phyloP scores from a whole-genome alignment of 1,284 basidiomycete genomes.

The Fistulina hepatica region DNA sequence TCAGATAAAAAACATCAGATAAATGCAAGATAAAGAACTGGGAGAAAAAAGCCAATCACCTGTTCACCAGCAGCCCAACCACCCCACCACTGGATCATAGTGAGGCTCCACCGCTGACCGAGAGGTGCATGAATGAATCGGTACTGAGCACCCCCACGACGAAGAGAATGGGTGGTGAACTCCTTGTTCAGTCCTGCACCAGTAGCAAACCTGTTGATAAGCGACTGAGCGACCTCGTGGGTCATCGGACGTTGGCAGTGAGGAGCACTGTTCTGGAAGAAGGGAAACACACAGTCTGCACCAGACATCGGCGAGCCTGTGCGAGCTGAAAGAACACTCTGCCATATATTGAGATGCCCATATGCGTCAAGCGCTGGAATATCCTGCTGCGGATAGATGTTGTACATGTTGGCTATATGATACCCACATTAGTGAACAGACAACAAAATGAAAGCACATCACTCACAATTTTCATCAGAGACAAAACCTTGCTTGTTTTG shows the following conservation, averaged over 20 bases:
- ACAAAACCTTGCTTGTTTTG: constrained; percentile 19
- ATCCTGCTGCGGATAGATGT: constrained; percentile 21
- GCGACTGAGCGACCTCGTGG: constrained; percentile 20
- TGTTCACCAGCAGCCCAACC: constrained; percentile 28
- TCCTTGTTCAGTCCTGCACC: constrained; percentile 17
- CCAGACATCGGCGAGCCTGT: constrained; percentile 15
- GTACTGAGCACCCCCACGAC: constrained; percentile 28
- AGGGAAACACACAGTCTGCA: constrained; percentile 26
- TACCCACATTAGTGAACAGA: not conserved
- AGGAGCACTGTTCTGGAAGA: constrained; percentile 19
- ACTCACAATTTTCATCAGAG: constrained; percentile 14
- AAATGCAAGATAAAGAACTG: not conserved
- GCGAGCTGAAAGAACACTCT: constrained; percentile 15
- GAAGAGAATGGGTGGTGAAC: constrained; percentile 27
- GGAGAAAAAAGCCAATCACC: constrained; percentile 11
- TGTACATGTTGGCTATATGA: constrained; percentile 21
- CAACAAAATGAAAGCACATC: not conserved
- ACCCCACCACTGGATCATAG: constrained; percentile 29
- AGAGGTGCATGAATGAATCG: constrained; percentile 27
- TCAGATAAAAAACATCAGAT: too few relatives aligned
- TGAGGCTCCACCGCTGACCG: constrained; percentile 24
- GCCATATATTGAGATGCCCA: constrained; percentile 20
- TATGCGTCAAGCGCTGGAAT: constrained; percentile 19
- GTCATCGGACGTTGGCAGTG: constrained; percentile 16
- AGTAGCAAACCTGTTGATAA: constrained; percentile 17